A percentile compares a stretch with the other conserved stretches of the same genome.
Evolutionary conservation across 2,329 filamentous ascomycete species (phyloP).

Genomic region (Aspergillus eucalypticola): DNA sequence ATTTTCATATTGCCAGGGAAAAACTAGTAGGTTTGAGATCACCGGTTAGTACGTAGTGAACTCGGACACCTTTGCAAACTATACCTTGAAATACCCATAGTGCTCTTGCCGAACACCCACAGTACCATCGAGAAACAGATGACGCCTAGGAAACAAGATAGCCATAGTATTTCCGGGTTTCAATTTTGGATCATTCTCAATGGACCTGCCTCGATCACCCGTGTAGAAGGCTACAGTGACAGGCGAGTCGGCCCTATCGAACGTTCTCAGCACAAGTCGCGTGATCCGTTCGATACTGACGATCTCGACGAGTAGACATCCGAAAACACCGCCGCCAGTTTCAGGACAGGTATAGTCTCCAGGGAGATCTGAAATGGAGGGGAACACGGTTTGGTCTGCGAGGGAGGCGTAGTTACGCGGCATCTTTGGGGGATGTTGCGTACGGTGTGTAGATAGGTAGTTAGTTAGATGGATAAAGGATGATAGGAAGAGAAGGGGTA

Average conservation of each 20-base stretch:
- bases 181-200: background rate
- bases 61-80: background rate
- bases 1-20: background rate
- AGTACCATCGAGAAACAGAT: background rate
- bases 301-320: constrained; percentile 1
- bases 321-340: background rate
- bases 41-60: background rate
- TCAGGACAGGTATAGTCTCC: background rate
- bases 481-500: background rate
- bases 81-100: background rate
- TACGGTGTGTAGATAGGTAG: background rate
- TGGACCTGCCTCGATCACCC: background rate
- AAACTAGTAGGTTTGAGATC: background rate
- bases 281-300: background rate
- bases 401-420: background rate
- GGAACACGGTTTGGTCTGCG: background rate
- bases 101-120: background rate
- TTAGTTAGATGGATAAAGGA: background rate
- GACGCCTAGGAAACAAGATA: background rate
- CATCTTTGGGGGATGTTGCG: background rate
- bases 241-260: background rate
- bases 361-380: background rate
- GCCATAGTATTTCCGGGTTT: constrained; percentile 1
- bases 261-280: background rate
- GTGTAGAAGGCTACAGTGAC: background rate